Evolutionary conservation across 2,329 filamentous ascomycete genomes (phyloP), one percentile per base, ranked within the genome.

Genomic region (Alternaria sp.): DNA sequence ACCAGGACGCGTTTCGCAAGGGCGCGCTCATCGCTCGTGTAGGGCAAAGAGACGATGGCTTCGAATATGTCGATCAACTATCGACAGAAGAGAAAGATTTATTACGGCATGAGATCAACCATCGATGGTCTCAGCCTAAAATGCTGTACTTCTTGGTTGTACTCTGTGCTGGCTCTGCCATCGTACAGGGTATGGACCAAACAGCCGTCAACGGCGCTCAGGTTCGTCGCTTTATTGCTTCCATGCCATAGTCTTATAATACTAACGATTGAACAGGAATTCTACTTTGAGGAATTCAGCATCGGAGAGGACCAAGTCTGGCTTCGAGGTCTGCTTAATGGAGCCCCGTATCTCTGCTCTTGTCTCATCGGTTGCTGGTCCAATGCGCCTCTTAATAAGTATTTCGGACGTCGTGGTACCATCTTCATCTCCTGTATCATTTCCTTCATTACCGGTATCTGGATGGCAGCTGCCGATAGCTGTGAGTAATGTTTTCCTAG

Each of bases 71-170:
- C 3, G 76, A 77, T 9, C 87, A 69, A 30, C 42, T 75, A 82
- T 75, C 82, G 81, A 80, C 83, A 1, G 81, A 85, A 11, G 90
- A 93, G 72, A 82, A 82, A 41, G 78, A 81, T 2, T 80, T 86
- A 5, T 77, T 93, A 39, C 80, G 84, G 11, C 81, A 84, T 18
- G 90, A 93, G 71, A 83, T 85, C 41, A 85, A 84, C 1, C 84
- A 91, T 70, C 88, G 87, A 62, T 93, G 90, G 90, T 85, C 84
- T 6, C 90, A 93, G 68, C 89, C 90, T 0, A 81, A 75, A 63
- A 85, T 86, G 73, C 82, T 92, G 49, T 91, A 91, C 74, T 81
- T 88, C 52, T 83, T 91, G 7, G 87, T 92, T 63, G 72, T 88
- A 60, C 81, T 89, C 36, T 91, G 88, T 69, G 90, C 87, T n/a